Conservation (phyloP, 768 basidiomycete genomes). For the Leucocoprinus leucothites region DNA sequence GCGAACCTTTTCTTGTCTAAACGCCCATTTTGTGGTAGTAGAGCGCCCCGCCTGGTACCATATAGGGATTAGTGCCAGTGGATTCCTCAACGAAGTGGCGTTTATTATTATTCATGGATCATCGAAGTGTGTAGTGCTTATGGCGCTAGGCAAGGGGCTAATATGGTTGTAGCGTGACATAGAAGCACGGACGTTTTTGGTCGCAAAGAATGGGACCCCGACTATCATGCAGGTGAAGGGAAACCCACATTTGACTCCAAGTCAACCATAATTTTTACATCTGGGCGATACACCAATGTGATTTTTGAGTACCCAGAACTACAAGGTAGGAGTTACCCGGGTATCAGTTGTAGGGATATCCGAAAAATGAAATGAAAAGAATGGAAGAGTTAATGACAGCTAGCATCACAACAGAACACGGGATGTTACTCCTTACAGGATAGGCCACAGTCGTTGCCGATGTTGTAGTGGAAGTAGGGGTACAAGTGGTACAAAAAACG, state of each 20-base stretch:
- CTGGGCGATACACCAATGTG: too few relatives aligned
- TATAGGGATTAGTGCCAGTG: neutral
- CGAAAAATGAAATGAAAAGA: neutral
- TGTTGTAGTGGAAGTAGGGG: slow-evolving; percentile 3
- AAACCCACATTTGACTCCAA: too few relatives aligned
- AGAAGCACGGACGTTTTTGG: slow-evolving; percentile 6
- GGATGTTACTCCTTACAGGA: neutral
- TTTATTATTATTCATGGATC: neutral
- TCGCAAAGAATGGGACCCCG: too few relatives aligned
- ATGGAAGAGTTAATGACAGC: neutral
- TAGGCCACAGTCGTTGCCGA: slow-evolving; percentile 7
- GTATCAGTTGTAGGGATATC: neutral
- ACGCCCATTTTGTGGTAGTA: slow-evolving; percentile 6
- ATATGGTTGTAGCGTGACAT: neutral
- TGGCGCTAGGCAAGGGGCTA: neutral
- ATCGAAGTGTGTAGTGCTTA: neutral
- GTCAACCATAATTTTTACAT: too few relatives aligned
- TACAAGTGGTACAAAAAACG: slow-evolving; percentile 10
- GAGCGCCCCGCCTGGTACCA: neutral
- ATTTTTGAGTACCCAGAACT: neutral
- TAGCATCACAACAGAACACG: too few relatives aligned
- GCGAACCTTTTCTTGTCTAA: neutral
- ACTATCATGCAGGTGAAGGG: too few relatives aligned
- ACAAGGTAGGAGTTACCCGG: neutral
- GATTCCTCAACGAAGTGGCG: too few relatives aligned